A percentile compares a stretch with the other conserved stretches of the same genome.
Conservation (phyloP, 441 rosid genomes). For the Gossypium schwendimanii region DNA sequence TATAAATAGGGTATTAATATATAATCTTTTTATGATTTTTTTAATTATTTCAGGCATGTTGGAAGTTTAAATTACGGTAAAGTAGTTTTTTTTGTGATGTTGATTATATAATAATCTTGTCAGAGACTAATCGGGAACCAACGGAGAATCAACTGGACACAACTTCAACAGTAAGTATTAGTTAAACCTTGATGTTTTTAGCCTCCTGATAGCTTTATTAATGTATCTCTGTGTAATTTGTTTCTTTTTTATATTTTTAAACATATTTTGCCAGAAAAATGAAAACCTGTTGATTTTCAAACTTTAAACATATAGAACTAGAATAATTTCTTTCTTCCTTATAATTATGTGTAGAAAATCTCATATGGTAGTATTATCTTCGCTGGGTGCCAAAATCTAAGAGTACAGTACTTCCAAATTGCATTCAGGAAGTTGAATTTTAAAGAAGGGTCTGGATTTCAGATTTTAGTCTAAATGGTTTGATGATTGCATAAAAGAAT, state of each 20-base stretch:
- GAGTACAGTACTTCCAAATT: background rate
- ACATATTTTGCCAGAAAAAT: background rate
- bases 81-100: background rate
- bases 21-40: background rate
- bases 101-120: background rate
- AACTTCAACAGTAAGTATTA: slow-evolving; percentile 32
- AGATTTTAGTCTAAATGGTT: background rate
- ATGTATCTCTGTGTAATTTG: background rate
- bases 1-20: background rate
- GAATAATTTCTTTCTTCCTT: background rate
- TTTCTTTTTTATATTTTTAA: background rate
- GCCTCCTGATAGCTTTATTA: background rate
- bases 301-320: background rate
- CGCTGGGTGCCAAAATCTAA: background rate
- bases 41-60: background rate
- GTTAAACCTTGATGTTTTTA: background rate
- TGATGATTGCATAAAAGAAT: background rate
- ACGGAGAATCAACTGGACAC: slow-evolving; percentile 20
- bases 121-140: slow-evolving; percentile 28
- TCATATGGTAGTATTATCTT: background rate
- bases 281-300: background rate
- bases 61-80: background rate
- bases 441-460: background rate
- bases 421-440: background rate
- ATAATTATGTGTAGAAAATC: background rate